Evolutionary conservation across 1,284 basidiomycete species (phyloP), one percentile per base, ranked within the genome.

Genomic region (Tilletiopsis washingtonensis): DNA sequence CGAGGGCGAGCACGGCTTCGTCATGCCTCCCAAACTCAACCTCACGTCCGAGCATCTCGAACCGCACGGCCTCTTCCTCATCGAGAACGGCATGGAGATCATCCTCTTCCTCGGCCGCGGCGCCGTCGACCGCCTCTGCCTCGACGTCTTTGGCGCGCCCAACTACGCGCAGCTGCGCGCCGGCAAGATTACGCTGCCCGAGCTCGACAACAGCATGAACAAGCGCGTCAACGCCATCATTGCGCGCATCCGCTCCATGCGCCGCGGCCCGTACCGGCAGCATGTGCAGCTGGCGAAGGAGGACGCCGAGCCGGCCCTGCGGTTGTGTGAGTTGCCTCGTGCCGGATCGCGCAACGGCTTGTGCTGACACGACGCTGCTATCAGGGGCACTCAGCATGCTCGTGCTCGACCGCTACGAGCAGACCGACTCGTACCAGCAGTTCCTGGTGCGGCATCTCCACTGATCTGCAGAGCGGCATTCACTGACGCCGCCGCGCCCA

Each of bases 241-340:
- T 47, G 85, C 88, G 75, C 94, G 96, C 78, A 88, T 87, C 27
- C 80, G 91, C 17, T 90, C 94, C 75, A 81, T 85, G 78, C 67
- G 78, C 20, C 80, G 90, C 37, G 91, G 93, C 7, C 84, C 86
- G 3, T 98, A 97, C 75, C 84, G 85, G 69, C 88, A 90, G 14
- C 88, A 94, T 71, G 77, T 99, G n/a, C 98, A 97, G 73, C 78
- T 98, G 39, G 91, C 97, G 67, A 99, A 98, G 77, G 91, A 94
- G 74, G 94, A 98, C 67, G 93, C 91, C 49, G 94, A 98, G 75
- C 88, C 90, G 43, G 62, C 60, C 23, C 77, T 98, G 70, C 79
- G 91, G 53, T 81, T 51, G 23, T 97, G 91, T n/a, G n/a, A 91
- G 93, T 93, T 0, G 79, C 98, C 60, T 91, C 88, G 70, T 81